Evolutionary conservation across 768 basidiomycete genomes (phyloP).

Genomic region (Boletellus ananiceps): DNA sequence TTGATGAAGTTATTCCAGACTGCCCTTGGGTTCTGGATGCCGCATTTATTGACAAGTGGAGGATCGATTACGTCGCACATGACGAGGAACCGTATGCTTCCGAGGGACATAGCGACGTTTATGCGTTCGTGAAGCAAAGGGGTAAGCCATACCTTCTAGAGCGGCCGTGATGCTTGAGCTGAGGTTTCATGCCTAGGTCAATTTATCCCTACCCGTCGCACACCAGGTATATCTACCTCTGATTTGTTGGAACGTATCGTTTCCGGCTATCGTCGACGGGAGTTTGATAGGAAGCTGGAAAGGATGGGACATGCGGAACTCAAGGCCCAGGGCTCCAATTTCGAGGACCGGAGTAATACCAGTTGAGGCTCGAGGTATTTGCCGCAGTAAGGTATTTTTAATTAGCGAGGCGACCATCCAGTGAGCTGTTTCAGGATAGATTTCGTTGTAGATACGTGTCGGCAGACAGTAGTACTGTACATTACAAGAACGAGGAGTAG

Average conservation of each 20-base stretch:
- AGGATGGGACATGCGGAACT: conserved; percentile 82
- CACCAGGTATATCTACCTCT: conserved; percentile 92
- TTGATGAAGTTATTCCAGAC: conserved; percentile 86
- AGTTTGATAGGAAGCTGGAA: conserved; percentile 84
- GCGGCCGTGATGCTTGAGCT: neutral
- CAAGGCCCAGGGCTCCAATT: conserved; percentile 48
- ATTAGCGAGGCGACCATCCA: neutral
- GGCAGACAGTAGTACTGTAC: conserved; percentile 5
- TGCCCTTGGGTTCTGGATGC: conserved; percentile 88
- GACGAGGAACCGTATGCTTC: conserved; percentile 87
- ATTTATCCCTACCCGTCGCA: conserved; percentile 93
- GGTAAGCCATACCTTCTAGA: conserved; percentile 44
- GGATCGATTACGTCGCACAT: conserved; percentile 96
- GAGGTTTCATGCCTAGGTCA: conserved; percentile 51
- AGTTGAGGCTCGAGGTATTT: neutral
- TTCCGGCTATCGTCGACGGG: conserved; percentile 73
- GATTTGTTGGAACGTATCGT: conserved; percentile 91
- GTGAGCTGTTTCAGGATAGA: neutral
- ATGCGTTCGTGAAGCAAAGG: conserved; percentile 70
- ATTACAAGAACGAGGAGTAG: conserved; percentile 6
- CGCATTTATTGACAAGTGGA: conserved; percentile 75
- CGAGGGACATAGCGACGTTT: conserved; percentile 82
- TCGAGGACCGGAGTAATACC: conserved; percentile 12
- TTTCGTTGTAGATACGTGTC: neutral
- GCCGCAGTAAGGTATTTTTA: neutral